These are phyloP conservation scores for Bertia moriformis DNA, from an alignment of 2,329 filamentous ascomycete species.

Conservation along the genomic window DNA sequence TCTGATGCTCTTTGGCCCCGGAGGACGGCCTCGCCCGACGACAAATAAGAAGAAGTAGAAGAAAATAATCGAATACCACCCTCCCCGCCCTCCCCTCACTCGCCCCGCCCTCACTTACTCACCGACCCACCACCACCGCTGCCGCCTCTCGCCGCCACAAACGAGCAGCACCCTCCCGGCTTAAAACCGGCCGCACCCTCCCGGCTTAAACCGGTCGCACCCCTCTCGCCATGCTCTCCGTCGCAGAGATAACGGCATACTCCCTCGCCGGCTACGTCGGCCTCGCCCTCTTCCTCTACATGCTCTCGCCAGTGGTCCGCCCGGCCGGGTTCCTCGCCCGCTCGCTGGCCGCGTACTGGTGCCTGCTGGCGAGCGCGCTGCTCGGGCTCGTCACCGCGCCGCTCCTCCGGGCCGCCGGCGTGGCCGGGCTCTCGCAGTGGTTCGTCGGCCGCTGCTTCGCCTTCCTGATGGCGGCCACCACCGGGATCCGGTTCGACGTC, in stretches of 20 bases:
- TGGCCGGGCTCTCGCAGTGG: conserved; percentile 73
- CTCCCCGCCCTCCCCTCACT: too few species aligned
- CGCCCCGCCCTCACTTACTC: too few species aligned
- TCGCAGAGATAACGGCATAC: conserved; percentile 22
- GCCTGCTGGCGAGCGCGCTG: conserved; percentile 34
- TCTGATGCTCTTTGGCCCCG: too few species aligned
- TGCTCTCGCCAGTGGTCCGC: conserved; percentile 23
- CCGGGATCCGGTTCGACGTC: conserved; percentile 66
- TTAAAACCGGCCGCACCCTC: too few species aligned
- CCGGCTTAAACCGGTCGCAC: too few species aligned
- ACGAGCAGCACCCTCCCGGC: too few species aligned
- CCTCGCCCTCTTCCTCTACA: conserved; percentile 35
- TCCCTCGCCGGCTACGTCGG: conserved; percentile 35
- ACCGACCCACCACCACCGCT: too few species aligned
- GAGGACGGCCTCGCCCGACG: too few species aligned
- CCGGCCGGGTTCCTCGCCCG: conserved; percentile 33
- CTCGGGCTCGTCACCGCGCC: conserved; percentile 69
- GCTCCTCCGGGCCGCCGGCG: conserved; percentile 54
- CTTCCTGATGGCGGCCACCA: conserved; percentile 58
- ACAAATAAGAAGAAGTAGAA: too few species aligned
- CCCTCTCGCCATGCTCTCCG: conserved; percentile 14
- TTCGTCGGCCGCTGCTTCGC: conserved; percentile 67
- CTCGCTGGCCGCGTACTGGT: conserved; percentile 28
- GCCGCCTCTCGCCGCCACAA: too few species aligned
- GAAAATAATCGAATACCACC: too few species aligned